Evolutionary conservation across 164 flowering plant genomes (phyloP).

Genomic region (Houttuynia cordata): DNA sequence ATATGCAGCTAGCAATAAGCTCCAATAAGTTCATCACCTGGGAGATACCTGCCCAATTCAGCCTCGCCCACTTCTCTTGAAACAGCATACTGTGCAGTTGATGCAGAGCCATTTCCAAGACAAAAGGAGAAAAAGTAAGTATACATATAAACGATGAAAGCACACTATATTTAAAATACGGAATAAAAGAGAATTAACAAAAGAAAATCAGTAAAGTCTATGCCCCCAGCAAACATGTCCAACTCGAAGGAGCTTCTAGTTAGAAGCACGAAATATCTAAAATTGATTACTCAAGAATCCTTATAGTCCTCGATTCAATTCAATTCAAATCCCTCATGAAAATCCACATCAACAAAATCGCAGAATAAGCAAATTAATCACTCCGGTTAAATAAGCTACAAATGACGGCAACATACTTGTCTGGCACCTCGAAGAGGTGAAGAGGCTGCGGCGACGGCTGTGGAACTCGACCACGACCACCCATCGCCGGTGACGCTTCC

Average conservation of each 20-base stretch:
- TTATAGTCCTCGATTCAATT: no score
- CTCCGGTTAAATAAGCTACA: no score
- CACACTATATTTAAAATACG: neutral
- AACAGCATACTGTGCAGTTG: constrained; percentile 23
- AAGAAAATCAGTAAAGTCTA: neutral
- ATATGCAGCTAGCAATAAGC: neutral
- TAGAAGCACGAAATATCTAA: neutral
- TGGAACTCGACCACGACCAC: constrained; percentile 3
- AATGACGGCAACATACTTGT: no score
- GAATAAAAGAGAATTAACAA: neutral
- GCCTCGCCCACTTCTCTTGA: constrained; percentile 16
- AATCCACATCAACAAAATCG: neutral
- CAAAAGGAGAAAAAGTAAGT: neutral
- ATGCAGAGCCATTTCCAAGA: no score
- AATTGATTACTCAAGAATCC: neutral
- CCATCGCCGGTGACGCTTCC: constrained; percentile 3
- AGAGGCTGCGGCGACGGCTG: constrained; percentile 1
- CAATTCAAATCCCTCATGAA: neutral
- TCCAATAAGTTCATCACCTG: constrained; percentile 12
- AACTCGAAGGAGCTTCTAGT: no score
- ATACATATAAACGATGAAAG: neutral
- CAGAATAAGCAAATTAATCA: no score
- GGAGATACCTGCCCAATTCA: constrained; percentile 19
- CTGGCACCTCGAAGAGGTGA: neutral
- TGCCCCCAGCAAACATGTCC: no score